Base-by-base conservation (phyloP, 1,139 yeast species). In the Yamadazyma dushanensis region DNA sequence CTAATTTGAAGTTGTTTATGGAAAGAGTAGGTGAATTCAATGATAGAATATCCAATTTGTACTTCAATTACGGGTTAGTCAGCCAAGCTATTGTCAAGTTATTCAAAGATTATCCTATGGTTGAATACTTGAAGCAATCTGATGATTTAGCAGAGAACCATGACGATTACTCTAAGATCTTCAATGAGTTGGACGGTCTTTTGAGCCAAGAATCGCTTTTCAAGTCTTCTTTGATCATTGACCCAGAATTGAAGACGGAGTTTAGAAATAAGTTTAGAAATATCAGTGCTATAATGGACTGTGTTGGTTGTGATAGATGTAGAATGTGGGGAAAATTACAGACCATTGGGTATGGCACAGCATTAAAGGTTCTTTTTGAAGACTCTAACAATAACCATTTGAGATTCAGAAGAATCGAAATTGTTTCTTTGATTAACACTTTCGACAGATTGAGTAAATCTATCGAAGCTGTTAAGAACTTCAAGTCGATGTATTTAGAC, bases 281-380 rank as follows among this genome's bases (percentile, higher is more conserved):
- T 57, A 95, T 92, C 22, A 83, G 95, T 21, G 84, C 87, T 35
- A 79, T 92, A 34, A 92, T 94, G 97, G 96, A 92, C 61, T 92
- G 98, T 68, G 97, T 92, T 32, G 97, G 96, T 25, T 92, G 98
- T 66, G 98, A 92, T 59, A 76, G 97, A 57, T 92, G 98, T 60
- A 78, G 97, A 54, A 70, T 94, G 64, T 92, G 98, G 98, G 98
- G 98, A 13, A 92, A 94, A 61, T 76, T 92, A 18, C 98, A 92
- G 66, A 88, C 96, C 2, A 88, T 94, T 15, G 98, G 98, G 17
- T 92, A 92, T 58, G 98, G 97, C 16, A 92, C 98, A 14, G 95
- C 97, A 2, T 73, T 94, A 54, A 92, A 92, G 61, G 75, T 90
- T 17, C 66, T 92, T 42, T 88, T 92, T 56, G 98, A 92, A 57